Base-by-base conservation (phyloP, 2,329 filamentous ascomycete species). In the Macrophomina phaseolina region DNA sequence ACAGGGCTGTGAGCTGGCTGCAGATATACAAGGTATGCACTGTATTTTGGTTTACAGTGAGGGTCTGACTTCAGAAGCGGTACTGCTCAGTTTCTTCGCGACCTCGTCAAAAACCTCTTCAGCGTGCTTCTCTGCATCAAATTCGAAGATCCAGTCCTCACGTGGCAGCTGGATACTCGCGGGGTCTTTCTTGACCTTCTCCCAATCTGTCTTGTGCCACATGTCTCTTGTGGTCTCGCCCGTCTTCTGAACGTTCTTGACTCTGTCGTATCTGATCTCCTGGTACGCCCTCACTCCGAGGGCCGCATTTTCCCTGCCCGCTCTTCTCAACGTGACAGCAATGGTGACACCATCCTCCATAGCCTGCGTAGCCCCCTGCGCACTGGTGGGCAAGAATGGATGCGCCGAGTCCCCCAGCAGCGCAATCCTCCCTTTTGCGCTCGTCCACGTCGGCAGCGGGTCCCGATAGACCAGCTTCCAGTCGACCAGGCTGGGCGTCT, bases 401-500 rank as follows among this genome's bases (percentile, higher is more conserved):
- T 69, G 68, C 2, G 68, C 68, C 28, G 68, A 65, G 38, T 69
- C 68, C 1, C 68, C 68, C 42, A 69, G 5, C 23, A 68, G 23
- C 9, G 46, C 51, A 16, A 69, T 51, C 18, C 68, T 38, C 8
- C 52, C 49, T 2, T 38, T 36, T 11, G 9, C 12, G 12, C 58
- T 62, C 4, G 67, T 40, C 68, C 68, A 69, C 36, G 52, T 64
- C 23, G 49, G 42, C 28, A 67, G 42, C n/a, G 68, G 68, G 32
- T 69, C 64, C 9, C 68, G 30, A 52, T 67, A 69, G 6, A 69
- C 58, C 6, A 69, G 60, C 55, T 69, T 68, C 46, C 64, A 64
- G 14, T 69, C 68, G 30, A 69, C 64, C 48, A 69, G 36, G 6
- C 36, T 38, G 42, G 58, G 58, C 7, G 79, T 83, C 68, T 80